Percentiles rank a stretch among this genome's conserved stretches.
phyloP scores from a whole-genome alignment of 148 eudicot species.

The Rhododendron henanense region DNA sequence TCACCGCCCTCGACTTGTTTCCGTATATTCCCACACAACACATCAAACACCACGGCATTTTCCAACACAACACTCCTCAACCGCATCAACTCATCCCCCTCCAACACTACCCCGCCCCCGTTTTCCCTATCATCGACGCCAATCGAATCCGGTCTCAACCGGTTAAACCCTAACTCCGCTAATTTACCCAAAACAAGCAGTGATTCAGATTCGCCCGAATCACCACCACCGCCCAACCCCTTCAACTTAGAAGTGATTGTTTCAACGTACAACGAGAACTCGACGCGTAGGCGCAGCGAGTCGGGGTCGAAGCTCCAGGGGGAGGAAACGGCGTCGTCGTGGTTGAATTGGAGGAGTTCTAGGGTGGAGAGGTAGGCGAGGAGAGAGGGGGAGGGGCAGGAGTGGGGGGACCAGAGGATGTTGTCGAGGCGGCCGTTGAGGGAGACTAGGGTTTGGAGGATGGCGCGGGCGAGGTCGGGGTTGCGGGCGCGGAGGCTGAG shows the following conservation, averaged over 20 bases:
- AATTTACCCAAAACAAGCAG: constrained; percentile 47
- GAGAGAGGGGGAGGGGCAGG: constrained; percentile 63
- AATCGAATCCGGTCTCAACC: no score
- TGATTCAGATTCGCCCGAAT: constrained; percentile 13
- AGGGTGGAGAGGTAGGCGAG: constrained; percentile 67
- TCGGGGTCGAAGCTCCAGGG: constrained; percentile 49
- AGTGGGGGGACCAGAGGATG: constrained; percentile 42
- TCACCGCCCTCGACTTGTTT: constrained; percentile 44
- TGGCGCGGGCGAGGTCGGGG: constrained; percentile 61
- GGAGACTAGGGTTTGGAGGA: constrained; percentile 68
- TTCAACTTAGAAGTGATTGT: constrained; percentile 35
- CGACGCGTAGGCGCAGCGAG: constrained; percentile 52
- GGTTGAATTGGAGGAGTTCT: constrained; percentile 62
- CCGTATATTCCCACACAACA: constrained; percentile 55
- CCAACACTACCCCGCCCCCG: constrained; percentile 16
- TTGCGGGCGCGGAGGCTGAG: constrained; percentile 67
- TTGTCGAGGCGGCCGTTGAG: constrained; percentile 49
- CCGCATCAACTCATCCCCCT: constrained; percentile 51
- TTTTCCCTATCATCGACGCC: constrained; percentile 18
- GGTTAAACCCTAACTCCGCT: constrained; percentile 39
- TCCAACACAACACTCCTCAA: constrained; percentile 60
- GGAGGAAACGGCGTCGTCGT: constrained; percentile 30
- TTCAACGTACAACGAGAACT: constrained; percentile 59
- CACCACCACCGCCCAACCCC: constrained; percentile 10
- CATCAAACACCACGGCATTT: constrained; percentile 60